These are phyloP conservation scores for Fusarium mexicanum DNA, from an alignment of 2,329 filamentous ascomycete genomes.

Conservation along the genomic window DNA sequence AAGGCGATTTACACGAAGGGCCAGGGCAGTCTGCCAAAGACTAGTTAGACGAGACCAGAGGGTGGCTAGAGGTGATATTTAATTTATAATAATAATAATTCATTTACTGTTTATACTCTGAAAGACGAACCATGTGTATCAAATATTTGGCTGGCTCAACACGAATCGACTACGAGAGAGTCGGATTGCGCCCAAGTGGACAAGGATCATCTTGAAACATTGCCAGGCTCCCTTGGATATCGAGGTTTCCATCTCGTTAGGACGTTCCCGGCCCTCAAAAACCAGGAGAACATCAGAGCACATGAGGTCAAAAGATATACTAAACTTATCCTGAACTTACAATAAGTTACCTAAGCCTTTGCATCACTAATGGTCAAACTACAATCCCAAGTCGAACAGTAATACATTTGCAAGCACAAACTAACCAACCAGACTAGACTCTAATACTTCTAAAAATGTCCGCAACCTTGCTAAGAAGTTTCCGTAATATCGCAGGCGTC, in stretches of 20 bases:
- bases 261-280: too few species aligned
- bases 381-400: rapidly evolving
- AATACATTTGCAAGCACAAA: background rate
- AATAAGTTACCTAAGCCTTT: too few species aligned
- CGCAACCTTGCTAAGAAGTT: background rate
- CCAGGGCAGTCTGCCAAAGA: background rate
- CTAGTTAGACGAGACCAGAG: background rate
- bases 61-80: rapidly evolving
- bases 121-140: rapidly evolving
- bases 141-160: too few species aligned
- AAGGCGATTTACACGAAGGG: background rate
- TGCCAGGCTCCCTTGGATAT: too few species aligned
- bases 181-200: background rate
- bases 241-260: too few species aligned
- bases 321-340: background rate
- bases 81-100: background rate
- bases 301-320: too few species aligned
- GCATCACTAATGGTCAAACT: background rate
- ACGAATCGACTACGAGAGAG: rapidly evolving
- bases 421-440: background rate
- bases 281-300: too few species aligned
- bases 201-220: too few species aligned
- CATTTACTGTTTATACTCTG: rapidly evolving
- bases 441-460: background rate
- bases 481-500: background rate